Evolutionary conservation across 2,329 filamentous ascomycete species (phyloP).

Genomic region (Colletotrichum shisoi): DNA sequence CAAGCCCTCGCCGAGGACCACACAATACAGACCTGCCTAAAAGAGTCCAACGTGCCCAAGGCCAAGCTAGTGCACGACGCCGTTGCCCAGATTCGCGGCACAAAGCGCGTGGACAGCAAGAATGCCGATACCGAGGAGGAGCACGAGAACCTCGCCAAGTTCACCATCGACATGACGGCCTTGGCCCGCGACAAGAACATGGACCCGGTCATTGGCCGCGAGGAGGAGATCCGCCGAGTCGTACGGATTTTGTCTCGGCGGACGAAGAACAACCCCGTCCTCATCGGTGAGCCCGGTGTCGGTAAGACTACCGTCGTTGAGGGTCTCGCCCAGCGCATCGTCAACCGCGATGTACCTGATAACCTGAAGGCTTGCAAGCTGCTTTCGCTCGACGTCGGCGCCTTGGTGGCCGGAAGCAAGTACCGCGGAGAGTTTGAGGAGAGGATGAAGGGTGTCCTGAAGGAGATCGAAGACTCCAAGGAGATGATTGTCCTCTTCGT

Average conservation of each 20-base stretch:
- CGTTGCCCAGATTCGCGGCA: conserved; percentile 90
- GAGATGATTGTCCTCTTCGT: conserved; percentile 98
- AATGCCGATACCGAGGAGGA: conserved; percentile 92
- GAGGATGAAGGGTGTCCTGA: conserved; percentile 98
- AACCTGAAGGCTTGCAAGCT: conserved; percentile 93
- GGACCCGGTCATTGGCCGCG: conserved; percentile 94
- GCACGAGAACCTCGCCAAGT: conserved; percentile 95
- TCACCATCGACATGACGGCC: conserved; percentile 97
- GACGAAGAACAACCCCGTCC: conserved; percentile 98
- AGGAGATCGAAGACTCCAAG: conserved; percentile 93
- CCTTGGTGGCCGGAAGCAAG: conserved; percentile 95
- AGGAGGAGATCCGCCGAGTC: conserved; percentile 93
- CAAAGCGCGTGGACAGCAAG: conserved; percentile 92
- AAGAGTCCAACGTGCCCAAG: conserved; percentile 90
- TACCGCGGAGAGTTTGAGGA: conserved; percentile 99
- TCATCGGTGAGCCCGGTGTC: conserved; percentile 97
- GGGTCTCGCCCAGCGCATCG: conserved; percentile 91
- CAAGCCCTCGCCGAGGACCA: conserved; percentile 81
- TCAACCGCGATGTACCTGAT: conserved; percentile 95
- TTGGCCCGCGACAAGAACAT: conserved; percentile 98
- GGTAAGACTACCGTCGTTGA: conserved; percentile 99
- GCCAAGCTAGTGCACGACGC: conserved; percentile 88
- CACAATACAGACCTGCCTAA: conserved; percentile 75
- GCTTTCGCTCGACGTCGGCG: conserved; percentile 92
- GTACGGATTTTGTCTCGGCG: conserved; percentile 89